These are phyloP conservation scores for Diaporthe batatas DNA, from an alignment of 2,329 filamentous ascomycete species.

Conservation along the genomic window DNA sequence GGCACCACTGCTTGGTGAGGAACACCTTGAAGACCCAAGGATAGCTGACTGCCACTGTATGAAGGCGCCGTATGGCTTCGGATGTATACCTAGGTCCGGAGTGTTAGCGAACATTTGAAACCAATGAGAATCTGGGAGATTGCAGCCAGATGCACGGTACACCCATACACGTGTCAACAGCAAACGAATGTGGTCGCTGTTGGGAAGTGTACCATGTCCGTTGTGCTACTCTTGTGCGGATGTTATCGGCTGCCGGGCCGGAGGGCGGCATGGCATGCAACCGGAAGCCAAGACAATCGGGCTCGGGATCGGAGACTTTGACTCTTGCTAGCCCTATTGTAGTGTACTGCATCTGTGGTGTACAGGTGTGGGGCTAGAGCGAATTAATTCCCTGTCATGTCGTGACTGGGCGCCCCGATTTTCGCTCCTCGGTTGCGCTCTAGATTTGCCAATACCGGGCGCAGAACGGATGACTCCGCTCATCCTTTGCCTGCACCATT, in stretches of 20 bases:
- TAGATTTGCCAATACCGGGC: slow-evolving; percentile 13
- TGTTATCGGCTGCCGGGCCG: neutral
- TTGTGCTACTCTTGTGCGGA: no score
- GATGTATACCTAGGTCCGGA: no score
- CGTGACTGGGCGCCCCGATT: slow-evolving; percentile 29
- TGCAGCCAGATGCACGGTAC: neutral
- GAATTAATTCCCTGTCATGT: no score
- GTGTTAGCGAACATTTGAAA: no score
- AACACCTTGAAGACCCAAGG: neutral
- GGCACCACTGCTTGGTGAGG: neutral
- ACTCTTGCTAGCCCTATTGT: neutral
- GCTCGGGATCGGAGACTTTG: slow-evolving; percentile 16
- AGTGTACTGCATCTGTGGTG: neutral
- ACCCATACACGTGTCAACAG: neutral
- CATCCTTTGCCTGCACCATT: neutral
- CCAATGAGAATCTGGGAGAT: neutral
- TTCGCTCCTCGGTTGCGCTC: slow-evolving; percentile 24
- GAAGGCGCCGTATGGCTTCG: no score
- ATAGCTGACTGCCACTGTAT: neutral
- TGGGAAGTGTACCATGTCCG: no score
- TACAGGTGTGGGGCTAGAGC: neutral
- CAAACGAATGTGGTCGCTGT: neutral
- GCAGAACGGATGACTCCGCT: slow-evolving; percentile 21
- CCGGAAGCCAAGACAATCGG: slow-evolving; percentile 8
- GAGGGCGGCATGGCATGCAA: neutral